Percentiles rank a stretch among this genome's conserved stretches.
Conservation (phyloP, 495 filamentous ascomycete species). For the Neurospora tetrasperma region DNA sequence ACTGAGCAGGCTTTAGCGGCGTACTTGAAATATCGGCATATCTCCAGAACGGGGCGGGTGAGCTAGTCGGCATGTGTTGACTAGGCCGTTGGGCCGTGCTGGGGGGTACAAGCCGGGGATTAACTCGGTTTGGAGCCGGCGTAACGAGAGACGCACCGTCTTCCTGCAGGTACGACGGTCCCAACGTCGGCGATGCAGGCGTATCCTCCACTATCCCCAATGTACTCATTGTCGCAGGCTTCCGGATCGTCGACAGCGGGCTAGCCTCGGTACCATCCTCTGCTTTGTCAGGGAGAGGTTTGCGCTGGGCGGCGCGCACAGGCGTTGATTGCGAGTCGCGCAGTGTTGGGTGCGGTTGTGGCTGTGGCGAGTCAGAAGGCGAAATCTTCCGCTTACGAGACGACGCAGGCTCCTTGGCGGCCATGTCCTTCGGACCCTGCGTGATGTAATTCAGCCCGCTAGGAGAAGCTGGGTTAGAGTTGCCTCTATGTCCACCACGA, state of each 20-base stretch:
- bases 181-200: slow-evolving; percentile 58
- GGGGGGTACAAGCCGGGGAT: slow-evolving; percentile 75
- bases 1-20: slow-evolving; percentile 56
- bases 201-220: slow-evolving; percentile 51
- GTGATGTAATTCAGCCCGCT: slow-evolving; percentile 41
- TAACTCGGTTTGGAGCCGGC: slow-evolving; percentile 72
- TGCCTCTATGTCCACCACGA: slow-evolving; percentile 48
- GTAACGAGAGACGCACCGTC: slow-evolving; percentile 58
- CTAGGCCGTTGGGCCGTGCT: slow-evolving; percentile 84
- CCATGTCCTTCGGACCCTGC: slow-evolving; percentile 37
- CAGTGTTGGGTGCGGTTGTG: slow-evolving; percentile 34
- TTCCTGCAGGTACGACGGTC: slow-evolving; percentile 49
- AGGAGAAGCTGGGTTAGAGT: slow-evolving; percentile 48
- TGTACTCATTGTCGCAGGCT: slow-evolving; percentile 27
- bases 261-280: slow-evolving; percentile 31
- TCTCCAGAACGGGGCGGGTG: slow-evolving; percentile 96
- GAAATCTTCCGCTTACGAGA: slow-evolving; percentile 43
- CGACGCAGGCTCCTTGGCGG: slow-evolving; percentile 29
- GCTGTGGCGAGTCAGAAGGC: slow-evolving; percentile 38
- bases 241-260: slow-evolving; percentile 41
- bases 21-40: slow-evolving; percentile 70
- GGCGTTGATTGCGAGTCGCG: slow-evolving; percentile 43
- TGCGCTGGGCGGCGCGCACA: slow-evolving; percentile 44
- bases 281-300: slow-evolving; percentile 30
- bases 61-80: slow-evolving; percentile 89